Percentiles rank a stretch among this genome's conserved stretches.
phyloP scores from a whole-genome alignment of 306 rosid species.

The Acmispon strigosus region DNA sequence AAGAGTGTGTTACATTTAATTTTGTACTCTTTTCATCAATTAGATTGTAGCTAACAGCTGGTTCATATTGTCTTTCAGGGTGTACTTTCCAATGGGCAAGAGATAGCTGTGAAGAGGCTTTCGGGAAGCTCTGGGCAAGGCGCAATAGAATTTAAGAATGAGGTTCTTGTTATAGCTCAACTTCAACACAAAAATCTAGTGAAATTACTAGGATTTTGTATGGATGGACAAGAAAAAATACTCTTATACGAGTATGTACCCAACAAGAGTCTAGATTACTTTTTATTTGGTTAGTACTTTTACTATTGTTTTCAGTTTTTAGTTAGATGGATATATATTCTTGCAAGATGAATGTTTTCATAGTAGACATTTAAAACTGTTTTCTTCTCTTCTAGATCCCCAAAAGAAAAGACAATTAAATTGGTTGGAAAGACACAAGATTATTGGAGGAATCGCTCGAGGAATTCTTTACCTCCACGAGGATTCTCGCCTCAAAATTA shows the following conservation, averaged over 20 bases:
- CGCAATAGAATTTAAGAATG: constrained; percentile 19
- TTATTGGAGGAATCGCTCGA: constrained; percentile 29
- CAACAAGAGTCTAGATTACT: constrained; percentile 17
- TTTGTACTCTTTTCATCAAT: not conserved
- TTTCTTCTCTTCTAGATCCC: not conserved
- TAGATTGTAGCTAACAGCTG: not conserved
- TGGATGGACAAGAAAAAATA: constrained; percentile 13
- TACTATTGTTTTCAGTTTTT: not conserved
- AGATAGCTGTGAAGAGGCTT: constrained; percentile 24
- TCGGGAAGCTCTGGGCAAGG: constrained; percentile 13
- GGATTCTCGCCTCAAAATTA: constrained; percentile 39
- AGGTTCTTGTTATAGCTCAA: constrained; percentile 12
- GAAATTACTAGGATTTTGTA: not conserved
- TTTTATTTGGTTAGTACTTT: constrained; percentile 17
- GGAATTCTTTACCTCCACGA: constrained; percentile 50
- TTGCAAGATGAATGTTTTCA: not conserved
- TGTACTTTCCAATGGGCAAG: not conserved
- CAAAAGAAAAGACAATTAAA: not conserved
- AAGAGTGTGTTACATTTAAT: not conserved
- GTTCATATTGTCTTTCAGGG: constrained; percentile 7
- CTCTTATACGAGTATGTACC: constrained; percentile 24
- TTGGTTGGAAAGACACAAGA: constrained; percentile 24
- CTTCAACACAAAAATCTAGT: constrained; percentile 27
- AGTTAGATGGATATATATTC: not conserved
- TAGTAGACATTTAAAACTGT: not conserved